Evolutionary conservation across 768 basidiomycete species (phyloP), one percentile per base, ranked within the genome.

Genomic region (Tephrocybe sp.): DNA sequence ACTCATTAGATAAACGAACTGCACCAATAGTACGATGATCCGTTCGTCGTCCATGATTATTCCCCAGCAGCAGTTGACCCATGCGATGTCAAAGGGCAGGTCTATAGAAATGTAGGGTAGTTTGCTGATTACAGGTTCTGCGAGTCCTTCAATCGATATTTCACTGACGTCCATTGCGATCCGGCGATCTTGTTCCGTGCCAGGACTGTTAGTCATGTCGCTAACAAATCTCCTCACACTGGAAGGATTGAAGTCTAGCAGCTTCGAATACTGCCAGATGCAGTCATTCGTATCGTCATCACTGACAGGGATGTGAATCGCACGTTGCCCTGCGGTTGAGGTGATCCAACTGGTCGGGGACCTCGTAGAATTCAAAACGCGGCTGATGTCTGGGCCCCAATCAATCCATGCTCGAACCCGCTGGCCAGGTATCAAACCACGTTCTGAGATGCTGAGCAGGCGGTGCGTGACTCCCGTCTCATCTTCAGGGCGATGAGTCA

Each of bases 11-110:
- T 25, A 16, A 24, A 48, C 33, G 13, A 42, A 11, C 61, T 67
- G 23, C 49, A 71, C 69, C 38, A 52, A 52, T 12, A 71, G 55
- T 8, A 68, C 69, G 11, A 75, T 37, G 8, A 75, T 43, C 47
- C 71, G 63, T 50, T 73, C 68, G 46, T 75, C 74, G 24, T 74
- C 72, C 55, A 74, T 55, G 48, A 75, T 49, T 10, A 71, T 51
- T 1, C 69, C 69, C 29, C 63, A 51, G 47, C 58, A 70, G 0
- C 34, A 23, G 22, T 56, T 59, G 4, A 29, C 4, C 13, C 47
- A 33, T 12, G 47, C 42, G 1, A 55, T 49, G 5, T 42, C 22
- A 3, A 34, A 39, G n/a, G 48, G 44, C 8, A 45, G 24, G 11
- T 54, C 39, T 24, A 46, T 57, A 3, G 41, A 53, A 1, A 65